Percentiles rank a stretch among this genome's conserved stretches.
Conservation (phyloP, 441 rosid species). For the Erodium moschatum region DNA sequence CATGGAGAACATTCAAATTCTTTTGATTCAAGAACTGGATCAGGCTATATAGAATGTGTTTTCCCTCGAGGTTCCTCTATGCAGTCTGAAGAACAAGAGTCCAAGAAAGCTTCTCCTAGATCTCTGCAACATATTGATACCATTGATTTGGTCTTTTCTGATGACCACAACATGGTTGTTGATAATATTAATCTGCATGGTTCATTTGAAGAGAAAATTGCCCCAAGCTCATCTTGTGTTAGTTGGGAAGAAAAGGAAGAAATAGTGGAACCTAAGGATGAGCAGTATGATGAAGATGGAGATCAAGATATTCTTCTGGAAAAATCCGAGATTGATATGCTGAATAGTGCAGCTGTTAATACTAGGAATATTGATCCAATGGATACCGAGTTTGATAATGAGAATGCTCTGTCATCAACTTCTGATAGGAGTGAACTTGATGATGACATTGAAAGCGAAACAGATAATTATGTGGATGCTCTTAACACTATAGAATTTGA, state of each 20-base stretch:
- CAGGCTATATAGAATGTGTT: conserved; percentile 54
- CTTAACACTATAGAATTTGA: conserved; percentile 73
- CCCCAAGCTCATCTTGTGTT: conserved; percentile 41
- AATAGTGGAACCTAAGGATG: conserved; percentile 35
- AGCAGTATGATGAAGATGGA: conserved; percentile 26
- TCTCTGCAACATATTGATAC: conserved; percentile 31
- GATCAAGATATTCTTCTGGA: conserved; percentile 24
- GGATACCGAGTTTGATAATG: conserved; percentile 25
- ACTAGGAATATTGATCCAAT: conserved; percentile 24
- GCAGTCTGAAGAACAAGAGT: conserved; percentile 39
- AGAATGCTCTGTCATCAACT: conserved; percentile 27
- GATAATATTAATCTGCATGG: conserved; percentile 27
- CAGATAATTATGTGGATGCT: conserved; percentile 71
- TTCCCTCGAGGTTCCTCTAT: conserved; percentile 36
- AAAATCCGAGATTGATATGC: conserved; percentile 26
- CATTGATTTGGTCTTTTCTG: conserved; percentile 36
- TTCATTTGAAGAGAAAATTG: conserved; percentile 35
- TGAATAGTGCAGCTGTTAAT: conserved; percentile 19
- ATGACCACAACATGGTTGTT: conserved; percentile 30
- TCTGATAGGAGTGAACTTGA: conserved; percentile 26
- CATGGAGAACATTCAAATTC: conserved; percentile 42
- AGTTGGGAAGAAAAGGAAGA: conserved; percentile 83
- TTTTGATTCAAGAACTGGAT: conserved; percentile 57
- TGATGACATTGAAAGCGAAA: conserved; percentile 59
- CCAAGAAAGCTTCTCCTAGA: conserved; percentile 36